These are phyloP conservation scores for Neurospora sp. DNA, from an alignment of 495 filamentous ascomycete genomes.

Conservation along the genomic window DNA sequence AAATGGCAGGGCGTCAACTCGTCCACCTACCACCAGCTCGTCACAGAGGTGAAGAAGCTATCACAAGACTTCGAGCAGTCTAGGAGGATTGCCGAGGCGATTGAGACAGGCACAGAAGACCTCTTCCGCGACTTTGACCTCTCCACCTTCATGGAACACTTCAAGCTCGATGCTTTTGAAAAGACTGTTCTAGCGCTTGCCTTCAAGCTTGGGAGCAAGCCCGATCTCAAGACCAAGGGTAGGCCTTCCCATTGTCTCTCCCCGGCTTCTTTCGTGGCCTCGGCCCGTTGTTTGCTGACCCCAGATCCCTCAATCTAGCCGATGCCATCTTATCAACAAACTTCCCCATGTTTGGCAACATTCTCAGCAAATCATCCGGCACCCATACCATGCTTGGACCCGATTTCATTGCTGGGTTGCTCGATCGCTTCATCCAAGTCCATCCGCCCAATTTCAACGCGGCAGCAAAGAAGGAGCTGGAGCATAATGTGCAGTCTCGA, in stretches of 20 bases:
- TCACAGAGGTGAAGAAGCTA: slow-evolving; percentile 77
- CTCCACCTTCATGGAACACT: slow-evolving; percentile 84
- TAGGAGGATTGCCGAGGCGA: slow-evolving; percentile 81
- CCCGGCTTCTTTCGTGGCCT: slow-evolving; percentile 1
- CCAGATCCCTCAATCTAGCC: slow-evolving; percentile 41
- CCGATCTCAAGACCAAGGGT: slow-evolving; percentile 87
- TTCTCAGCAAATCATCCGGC: slow-evolving; percentile 49
- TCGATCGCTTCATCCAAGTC: slow-evolving; percentile 73
- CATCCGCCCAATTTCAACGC: slow-evolving; percentile 75
- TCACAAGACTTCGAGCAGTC: slow-evolving; percentile 69
- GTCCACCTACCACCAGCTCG: slow-evolving; percentile 71
- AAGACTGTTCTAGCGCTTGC: slow-evolving; percentile 85
- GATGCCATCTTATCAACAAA: slow-evolving; percentile 73
- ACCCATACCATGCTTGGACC: slow-evolving; percentile 52
- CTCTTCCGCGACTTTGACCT: slow-evolving; percentile 92
- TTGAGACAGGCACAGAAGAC: slow-evolving; percentile 74
- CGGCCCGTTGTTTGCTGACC: slow-evolving; percentile 12
- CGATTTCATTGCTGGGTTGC: slow-evolving; percentile 59
- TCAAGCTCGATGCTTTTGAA: slow-evolving; percentile 76
- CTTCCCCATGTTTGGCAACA: slow-evolving; percentile 62
- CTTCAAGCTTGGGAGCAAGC: slow-evolving; percentile 67
- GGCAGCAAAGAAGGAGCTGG: slow-evolving; percentile 56
- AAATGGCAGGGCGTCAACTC: slow-evolving; percentile 42
- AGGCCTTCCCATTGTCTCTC: slow-evolving; percentile 16
- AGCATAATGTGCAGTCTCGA: slow-evolving; percentile 54